Percentiles rank a stretch among this genome's conserved stretches.
Conservation (phyloP, 148 eudicot genomes). For the Gaultheria prostrata region DNA sequence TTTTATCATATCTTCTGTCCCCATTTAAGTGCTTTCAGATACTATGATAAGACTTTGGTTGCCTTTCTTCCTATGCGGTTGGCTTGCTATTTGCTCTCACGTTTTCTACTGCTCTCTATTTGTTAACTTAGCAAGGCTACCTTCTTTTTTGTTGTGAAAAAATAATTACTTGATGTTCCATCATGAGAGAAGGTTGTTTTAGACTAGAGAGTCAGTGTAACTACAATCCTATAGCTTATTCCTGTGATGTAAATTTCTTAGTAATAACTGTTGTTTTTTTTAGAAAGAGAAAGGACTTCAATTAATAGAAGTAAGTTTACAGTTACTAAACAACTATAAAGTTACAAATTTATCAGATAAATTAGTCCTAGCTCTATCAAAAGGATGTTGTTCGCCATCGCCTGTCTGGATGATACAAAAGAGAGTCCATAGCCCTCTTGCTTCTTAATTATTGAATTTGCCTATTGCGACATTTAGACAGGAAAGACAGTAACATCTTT, state of each 20-base stretch:
- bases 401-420: no score
- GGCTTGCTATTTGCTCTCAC: slow-evolving; percentile 6
- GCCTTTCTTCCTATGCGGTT: neutral
- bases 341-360: no score
- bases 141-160: neutral
- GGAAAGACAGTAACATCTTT: neutral
- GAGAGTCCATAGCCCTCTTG: neutral
- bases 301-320: no score
- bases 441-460: neutral
- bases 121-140: neutral
- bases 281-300: no score
- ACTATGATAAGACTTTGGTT: neutral
- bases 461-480: neutral
- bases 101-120: neutral
- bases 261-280: no score
- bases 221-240: neutral
- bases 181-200: neutral
- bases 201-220: neutral
- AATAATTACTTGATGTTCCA: neutral
- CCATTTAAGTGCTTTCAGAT: neutral
- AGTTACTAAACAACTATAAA: no score
- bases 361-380: no score
- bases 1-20: neutral
- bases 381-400: no score
- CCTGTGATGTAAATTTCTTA: neutral